Percentiles rank a stretch among this genome's conserved stretches.
Evolutionary conservation across 108 stramenopile genomes (phyloP).

Genomic region (Pelagomonas calceolata): DNA sequence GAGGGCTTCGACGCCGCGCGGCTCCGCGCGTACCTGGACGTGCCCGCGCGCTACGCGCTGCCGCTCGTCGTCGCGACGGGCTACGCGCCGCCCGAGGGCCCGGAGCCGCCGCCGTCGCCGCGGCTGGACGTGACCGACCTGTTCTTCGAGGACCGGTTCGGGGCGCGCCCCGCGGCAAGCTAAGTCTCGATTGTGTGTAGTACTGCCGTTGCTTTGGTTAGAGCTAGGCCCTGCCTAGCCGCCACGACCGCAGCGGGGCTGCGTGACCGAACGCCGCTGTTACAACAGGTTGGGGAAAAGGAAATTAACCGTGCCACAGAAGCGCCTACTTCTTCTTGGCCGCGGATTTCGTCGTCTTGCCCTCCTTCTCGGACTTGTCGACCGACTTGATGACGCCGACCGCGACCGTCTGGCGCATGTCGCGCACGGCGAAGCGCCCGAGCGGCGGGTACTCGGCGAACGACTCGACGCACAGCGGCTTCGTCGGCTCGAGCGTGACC

Average conservation of each 20-base stretch:
- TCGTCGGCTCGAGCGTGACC: slow-evolving; percentile 69
- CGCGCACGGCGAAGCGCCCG: slow-evolving; percentile 90
- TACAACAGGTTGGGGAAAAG: too few species aligned
- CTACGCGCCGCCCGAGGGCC: neutral
- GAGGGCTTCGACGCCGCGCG: slow-evolving; percentile 14
- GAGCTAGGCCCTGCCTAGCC: too few species aligned
- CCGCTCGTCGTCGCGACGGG: slow-evolving; percentile 11
- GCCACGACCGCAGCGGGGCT: too few species aligned
- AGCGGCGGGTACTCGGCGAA: slow-evolving; percentile 86
- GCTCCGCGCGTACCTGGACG: slow-evolving; percentile 5
- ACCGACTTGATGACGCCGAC: slow-evolving; percentile 86
- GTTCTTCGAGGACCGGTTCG: neutral
- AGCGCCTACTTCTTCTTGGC: neutral
- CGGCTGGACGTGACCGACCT: neutral
- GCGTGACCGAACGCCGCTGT: too few species aligned
- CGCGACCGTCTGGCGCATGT: slow-evolving; percentile 70
- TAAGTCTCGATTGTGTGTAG: too few species aligned
- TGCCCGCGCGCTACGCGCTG: slow-evolving; percentile 9
- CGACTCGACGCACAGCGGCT: slow-evolving; percentile 79
- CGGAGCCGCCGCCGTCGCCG: neutral
- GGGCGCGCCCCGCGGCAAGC: neutral
- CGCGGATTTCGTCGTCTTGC: slow-evolving; percentile 28
- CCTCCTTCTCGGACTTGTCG: slow-evolving; percentile 40
- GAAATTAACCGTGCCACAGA: too few species aligned
- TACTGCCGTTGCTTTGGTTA: too few species aligned